Percentiles rank a stretch among this genome's conserved stretches.
phyloP scores from a whole-genome alignment of 169 alveolate genomes.

The Eimeria acervulina region DNA sequence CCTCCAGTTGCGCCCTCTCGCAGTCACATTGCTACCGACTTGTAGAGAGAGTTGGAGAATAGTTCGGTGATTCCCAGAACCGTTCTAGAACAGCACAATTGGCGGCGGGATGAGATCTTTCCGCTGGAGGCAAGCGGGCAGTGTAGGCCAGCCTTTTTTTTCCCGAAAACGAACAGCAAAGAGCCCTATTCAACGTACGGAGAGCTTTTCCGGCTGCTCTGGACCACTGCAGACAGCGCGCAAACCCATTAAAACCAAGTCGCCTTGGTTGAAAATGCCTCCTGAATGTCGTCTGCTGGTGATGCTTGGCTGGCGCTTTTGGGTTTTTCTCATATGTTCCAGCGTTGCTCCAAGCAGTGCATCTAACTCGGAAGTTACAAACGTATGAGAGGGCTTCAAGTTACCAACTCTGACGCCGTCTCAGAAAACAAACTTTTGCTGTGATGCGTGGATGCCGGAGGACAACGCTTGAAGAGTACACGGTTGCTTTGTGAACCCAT shows the following conservation, averaged over 20 bases:
- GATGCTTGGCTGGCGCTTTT: not conserved
- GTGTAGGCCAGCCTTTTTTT: not conserved
- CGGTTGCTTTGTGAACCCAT: not conserved
- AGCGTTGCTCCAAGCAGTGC: not conserved
- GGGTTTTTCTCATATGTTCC: not conserved
- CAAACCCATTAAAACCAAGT: not conserved
- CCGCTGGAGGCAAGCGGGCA: no score
- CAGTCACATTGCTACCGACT: no score
- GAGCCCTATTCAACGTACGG: not conserved
- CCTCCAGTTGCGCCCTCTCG: no score
- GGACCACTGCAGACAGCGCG: not conserved
- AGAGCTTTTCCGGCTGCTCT: not conserved
- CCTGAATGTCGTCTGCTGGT: not conserved
- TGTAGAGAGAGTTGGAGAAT: no score
- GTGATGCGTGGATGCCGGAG: not conserved
- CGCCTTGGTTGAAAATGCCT: not conserved
- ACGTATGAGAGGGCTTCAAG: not conserved
- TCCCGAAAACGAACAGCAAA: not conserved
- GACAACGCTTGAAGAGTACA: not conserved
- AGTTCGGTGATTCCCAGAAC: no score
- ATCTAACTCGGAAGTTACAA: not conserved
- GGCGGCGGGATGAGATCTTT: no score
- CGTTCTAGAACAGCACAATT: no score
- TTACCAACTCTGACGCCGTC: not conserved
- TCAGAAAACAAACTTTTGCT: not conserved